These are phyloP conservation scores for Geotrichum carabidarum DNA, from an alignment of 1,139 yeast species.

Conservation along the genomic window DNA sequence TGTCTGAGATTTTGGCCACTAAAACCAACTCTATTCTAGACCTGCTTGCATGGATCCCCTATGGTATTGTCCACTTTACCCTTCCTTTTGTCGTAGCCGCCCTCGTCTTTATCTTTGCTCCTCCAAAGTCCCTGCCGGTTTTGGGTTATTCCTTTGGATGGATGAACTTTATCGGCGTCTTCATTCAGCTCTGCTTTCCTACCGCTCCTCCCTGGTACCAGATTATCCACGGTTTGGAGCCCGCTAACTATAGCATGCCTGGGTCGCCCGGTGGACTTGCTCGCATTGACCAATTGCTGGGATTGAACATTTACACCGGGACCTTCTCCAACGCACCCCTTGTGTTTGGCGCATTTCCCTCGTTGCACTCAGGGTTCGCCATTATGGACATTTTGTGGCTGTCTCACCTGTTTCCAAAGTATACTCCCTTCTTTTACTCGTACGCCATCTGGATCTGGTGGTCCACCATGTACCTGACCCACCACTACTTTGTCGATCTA, in stretches of 20 bases:
- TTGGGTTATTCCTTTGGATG: slow-evolving; percentile 97
- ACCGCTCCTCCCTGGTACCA: slow-evolving; percentile 99
- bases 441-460: slow-evolving; percentile 95
- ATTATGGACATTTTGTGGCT: slow-evolving; percentile 88
- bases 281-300: slow-evolving; percentile 75
- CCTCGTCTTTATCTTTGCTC: slow-evolving; percentile 77
- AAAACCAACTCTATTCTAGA: slow-evolving; percentile 65
- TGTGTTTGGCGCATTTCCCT: slow-evolving; percentile 97
- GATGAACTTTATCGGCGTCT: slow-evolving; percentile 84
- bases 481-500: slow-evolving; percentile 88
- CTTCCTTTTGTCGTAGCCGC: slow-evolving; percentile 86
- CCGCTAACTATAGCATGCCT: slow-evolving; percentile 86
- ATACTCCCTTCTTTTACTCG: slow-evolving; percentile 56
- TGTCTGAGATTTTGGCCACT: slow-evolving; percentile 80
- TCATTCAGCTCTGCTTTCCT: slow-evolving; percentile 76
- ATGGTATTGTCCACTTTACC: slow-evolving; percentile 84
- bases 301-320: slow-evolving; percentile 80
- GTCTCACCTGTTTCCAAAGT: slow-evolving; percentile 72
- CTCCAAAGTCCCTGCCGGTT: slow-evolving; percentile 81
- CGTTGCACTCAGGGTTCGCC: slow-evolving; percentile 89
- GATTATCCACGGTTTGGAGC: slow-evolving; percentile 72
- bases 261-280: slow-evolving; percentile 97
- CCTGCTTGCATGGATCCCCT: slow-evolving; percentile 91
- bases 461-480: slow-evolving; percentile 96
- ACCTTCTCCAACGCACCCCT: slow-evolving; percentile 84